Base-by-base conservation (phyloP, 257 asterid species). In the Solanum gracilifrons region DNA sequence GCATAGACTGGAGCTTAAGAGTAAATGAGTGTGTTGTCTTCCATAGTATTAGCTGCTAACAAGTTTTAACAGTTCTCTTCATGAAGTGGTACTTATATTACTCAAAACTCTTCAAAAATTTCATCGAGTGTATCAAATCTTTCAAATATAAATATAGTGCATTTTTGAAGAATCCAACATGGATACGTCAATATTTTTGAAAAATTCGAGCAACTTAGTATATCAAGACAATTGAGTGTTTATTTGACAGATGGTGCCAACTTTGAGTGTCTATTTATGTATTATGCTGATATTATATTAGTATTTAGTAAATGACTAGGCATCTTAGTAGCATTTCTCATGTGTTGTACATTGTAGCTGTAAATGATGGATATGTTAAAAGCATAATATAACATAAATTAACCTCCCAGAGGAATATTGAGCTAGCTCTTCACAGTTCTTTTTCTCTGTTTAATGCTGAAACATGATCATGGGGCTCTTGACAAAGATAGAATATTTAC, bases 401-500 rank as follows among this genome's bases (percentile, higher is more conserved):
- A 82, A 82, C 85, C 69, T 82, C 43, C 43, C 43, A 48, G 87
- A 85, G 79, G 76, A 46, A 85, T 68, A 13, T 41, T 68, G 82
- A 66, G 80, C 87, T 85, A 66, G 80, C 87, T 85, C 79, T 68
- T 11, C 84, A 86, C 68, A 32, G 35, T 86, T 86, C 43, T 48
- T 48, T 82, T 82, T 29, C 27, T 48, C 31, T 82, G 29, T 82
- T 82, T 29, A 82, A 41, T 71, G 84, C 82, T 71, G 82, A 36
- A 39, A 66, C 87, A 62, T 29, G 87, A 64, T 66, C 82, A 29
- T 27, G 68, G 41, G 82, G 80, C 64, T 82, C 69, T 46, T 82
- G 31, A 48, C 69, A 85, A 62, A 85, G 83, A 86, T 71, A 71
- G 79, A 46, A 51, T 86, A 86, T 86, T 86, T 86, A 86, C 87